A percentile compares a stretch with the other conserved stretches of the same genome.
Evolutionary conservation across 305 asterid genomes (phyloP).

Genomic region (Fraxinus sp.): DNA sequence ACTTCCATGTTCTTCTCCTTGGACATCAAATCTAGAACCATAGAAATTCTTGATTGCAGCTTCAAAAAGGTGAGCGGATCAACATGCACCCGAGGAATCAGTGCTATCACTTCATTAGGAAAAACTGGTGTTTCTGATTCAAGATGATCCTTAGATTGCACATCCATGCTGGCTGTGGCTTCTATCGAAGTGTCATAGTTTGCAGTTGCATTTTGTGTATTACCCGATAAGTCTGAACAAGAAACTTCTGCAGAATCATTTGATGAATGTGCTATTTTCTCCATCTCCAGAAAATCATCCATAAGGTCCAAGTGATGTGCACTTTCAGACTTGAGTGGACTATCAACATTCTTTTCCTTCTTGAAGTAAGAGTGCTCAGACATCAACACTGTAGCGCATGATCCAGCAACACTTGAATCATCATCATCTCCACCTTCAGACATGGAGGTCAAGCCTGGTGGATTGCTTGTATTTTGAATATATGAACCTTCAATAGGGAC

Average conservation of each 20-base stretch:
- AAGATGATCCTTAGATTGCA: slow-evolving; percentile 29
- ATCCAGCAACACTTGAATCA: slow-evolving; percentile 59
- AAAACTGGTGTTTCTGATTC: slow-evolving; percentile 18
- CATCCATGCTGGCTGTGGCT: slow-evolving; percentile 24
- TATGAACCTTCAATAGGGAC: slow-evolving; percentile 38
- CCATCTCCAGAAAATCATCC: slow-evolving; percentile 99
- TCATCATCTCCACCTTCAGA: slow-evolving; percentile 81
- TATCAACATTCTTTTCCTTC: slow-evolving; percentile 59
- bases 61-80: slow-evolving; percentile 44
- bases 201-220: slow-evolving; percentile 29
- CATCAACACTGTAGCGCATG: slow-evolving; percentile 54
- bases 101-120: not conserved
- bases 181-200: slow-evolving; percentile 35
- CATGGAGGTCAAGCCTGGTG: slow-evolving; percentile 66
- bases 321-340: slow-evolving; percentile 60
- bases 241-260: slow-evolving; percentile 50
- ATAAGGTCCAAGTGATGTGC: slow-evolving; percentile 68
- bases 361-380: slow-evolving; percentile 62
- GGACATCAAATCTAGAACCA: slow-evolving; percentile 53
- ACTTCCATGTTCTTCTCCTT: slow-evolving; percentile 56
- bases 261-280: slow-evolving; percentile 63
- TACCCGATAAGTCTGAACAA: slow-evolving; percentile 34
- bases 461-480: slow-evolving; percentile 46
- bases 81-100: slow-evolving; percentile 24
- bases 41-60: slow-evolving; percentile 58